These are phyloP conservation scores for Colletotrichum sp. DNA, from an alignment of 2,329 filamentous ascomycete species.

Conservation along the genomic window DNA sequence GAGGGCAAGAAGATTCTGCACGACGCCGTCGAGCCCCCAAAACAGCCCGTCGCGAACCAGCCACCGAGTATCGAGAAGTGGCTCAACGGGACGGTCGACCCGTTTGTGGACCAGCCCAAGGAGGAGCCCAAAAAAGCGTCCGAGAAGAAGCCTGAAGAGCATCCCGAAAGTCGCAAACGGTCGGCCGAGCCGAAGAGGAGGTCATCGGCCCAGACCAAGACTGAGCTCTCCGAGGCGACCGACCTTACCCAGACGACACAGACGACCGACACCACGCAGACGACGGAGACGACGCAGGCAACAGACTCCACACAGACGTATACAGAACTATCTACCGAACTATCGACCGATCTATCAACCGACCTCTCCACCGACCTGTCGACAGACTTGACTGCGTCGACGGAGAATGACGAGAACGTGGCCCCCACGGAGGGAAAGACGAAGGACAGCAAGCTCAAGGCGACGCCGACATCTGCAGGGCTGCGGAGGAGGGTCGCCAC, in stretches of 20 bases:
- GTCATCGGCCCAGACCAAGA: constrained; percentile 26
- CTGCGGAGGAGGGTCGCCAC: constrained; percentile 63
- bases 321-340: background rate
- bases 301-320: constrained; percentile 16
- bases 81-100: constrained; percentile 67
- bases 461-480: constrained; percentile 37
- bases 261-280: constrained; percentile 12
- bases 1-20: constrained; percentile 70
- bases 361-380: background rate
- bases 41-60: constrained; percentile 54
- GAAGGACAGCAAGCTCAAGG: constrained; percentile 15
- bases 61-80: constrained; percentile 70
- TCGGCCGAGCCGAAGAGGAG: constrained; percentile 26
- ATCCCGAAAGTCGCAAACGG: constrained; percentile 24
- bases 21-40: constrained; percentile 62
- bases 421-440: background rate
- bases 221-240: constrained; percentile 22
- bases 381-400: constrained; percentile 11
- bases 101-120: constrained; percentile 55
- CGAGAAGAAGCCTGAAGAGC: constrained; percentile 33
- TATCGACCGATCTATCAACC: background rate
- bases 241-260: constrained; percentile 11
- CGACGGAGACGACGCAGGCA: constrained; percentile 11
- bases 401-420: constrained; percentile 15
- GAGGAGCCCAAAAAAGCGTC: constrained; percentile 33